Evolutionary conservation across 169 alveolate species (phyloP).

Genomic region (Eimeria acervulina): DNA sequence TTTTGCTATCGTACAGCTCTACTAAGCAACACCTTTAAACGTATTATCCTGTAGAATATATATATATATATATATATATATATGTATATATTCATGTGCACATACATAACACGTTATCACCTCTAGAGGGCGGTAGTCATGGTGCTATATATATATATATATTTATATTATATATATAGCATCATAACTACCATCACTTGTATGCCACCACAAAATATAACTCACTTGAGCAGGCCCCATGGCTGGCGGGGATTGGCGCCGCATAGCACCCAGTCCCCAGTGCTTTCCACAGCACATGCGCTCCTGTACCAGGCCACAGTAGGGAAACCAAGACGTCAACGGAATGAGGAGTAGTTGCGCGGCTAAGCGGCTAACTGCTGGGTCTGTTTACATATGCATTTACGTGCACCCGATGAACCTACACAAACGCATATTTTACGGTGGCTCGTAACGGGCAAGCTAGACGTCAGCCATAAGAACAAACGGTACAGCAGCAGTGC

Average conservation of each 20-base stretch:
- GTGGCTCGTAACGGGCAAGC: neutral
- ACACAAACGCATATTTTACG: neutral
- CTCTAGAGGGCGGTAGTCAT: no score
- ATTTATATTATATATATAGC: neutral
- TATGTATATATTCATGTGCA: neutral
- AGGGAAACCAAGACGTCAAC: neutral
- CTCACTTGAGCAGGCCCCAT: conserved; percentile 39
- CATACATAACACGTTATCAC: no score
- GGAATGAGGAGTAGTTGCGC: neutral
- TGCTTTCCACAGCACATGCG: conserved; percentile 29
- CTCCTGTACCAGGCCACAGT: conserved; percentile 1
- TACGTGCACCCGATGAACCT: no score
- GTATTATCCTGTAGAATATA: no score
- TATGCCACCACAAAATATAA: neutral
- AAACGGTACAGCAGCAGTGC: neutral
- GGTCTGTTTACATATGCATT: no score
- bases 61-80: no score
- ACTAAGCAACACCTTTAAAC: no score
- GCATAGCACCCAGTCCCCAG: conserved; percentile 60
- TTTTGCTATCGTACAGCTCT: no score
- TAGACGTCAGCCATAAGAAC: neutral
- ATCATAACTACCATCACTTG: neutral
- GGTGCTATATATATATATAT: neutral
- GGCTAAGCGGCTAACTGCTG: no score
- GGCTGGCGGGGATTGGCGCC: conserved; percentile 64